Base-by-base conservation (phyloP, 192 early-diverging fungal species). In the Rhizoclosmatium globosum region DNA sequence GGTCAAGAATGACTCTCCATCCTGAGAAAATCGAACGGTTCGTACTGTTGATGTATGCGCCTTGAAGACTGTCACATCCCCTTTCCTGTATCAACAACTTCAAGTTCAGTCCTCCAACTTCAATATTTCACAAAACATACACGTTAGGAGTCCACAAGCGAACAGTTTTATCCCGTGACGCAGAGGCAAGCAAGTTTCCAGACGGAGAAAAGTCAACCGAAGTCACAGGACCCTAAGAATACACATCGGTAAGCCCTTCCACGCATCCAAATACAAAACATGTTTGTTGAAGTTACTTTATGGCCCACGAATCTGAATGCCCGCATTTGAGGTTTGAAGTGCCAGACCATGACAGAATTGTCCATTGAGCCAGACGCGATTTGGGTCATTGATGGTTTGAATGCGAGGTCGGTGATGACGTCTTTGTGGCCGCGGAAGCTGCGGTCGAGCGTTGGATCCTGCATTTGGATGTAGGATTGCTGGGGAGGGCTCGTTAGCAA, bases 281-380 rank as follows among this genome's bases (percentile, higher is more conserved):
- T 64, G 19, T 19, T 39, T 15, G 2, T 50, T 47, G 68, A 39
- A 69, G 19, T 11, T 81, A 87, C 89, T 74, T 82, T 91, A 74
- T 91, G 90, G 7, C 90, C 90, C 11, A 89, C 84, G 73, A 89
- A 91, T 2, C 90, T 74, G 59, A 87, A 89, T 0, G 89, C 89
- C 19, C 90, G 66, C 53, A 91, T 67, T 65, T 89, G 87, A 15
- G 89, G 86, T 70, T 87, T 88, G 62, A 91, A 91, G 73, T 91
- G 91, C 90, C 90, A 91, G 2, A 90, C 80, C 89, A 91, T 89
- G n/a, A 91, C 90, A 2, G 87, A 85, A 66, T 85, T 39, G 69
- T 91, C 90, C 73, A 86, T 77, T 6, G 87, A 89, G 13, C 76
- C 77, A 60, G 86, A 88, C 4, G 90, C 90, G 41, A 91, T 68